Conservation (phyloP, 1,139 yeast species). For the Saccharomyces hybrid region DNA sequence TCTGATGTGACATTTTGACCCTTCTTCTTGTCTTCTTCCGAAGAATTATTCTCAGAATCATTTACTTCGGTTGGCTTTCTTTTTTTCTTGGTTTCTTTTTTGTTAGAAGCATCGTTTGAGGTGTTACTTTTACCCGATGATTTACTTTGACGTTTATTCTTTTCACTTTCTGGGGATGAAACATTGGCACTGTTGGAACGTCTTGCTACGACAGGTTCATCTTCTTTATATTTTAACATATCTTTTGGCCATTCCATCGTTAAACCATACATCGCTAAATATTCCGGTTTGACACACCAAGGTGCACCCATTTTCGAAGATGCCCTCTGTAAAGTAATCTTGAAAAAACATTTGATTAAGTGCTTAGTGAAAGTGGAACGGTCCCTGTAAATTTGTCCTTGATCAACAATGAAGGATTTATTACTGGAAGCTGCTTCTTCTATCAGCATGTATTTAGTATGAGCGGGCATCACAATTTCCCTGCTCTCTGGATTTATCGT, state of each 20-base stretch:
- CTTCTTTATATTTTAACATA: conserved; percentile 28
- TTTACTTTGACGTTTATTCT: conserved; percentile 5
- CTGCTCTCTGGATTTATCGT: conserved; percentile 31
- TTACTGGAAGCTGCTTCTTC: conserved; percentile 43
- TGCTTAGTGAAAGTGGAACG: conserved; percentile 84
- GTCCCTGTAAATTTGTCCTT: conserved; percentile 68
- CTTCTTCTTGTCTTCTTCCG: conserved; percentile 10
- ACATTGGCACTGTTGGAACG: conserved; percentile 8
- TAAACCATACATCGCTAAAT: conserved; percentile 37
- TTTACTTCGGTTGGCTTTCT: conserved; percentile 9
- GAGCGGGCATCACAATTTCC: conserved; percentile 50
- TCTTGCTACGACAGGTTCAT: conserved; percentile 32
- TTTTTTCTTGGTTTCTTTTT: conserved; percentile 8
- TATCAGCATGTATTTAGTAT: conserved; percentile 60
- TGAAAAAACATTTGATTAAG: conserved; percentile 81
- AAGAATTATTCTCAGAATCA: conserved; percentile 5
- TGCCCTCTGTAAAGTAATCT: conserved; percentile 66
- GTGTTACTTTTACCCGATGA: conserved; percentile 3
- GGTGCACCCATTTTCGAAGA: conserved; percentile 89
- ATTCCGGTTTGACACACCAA: conserved; percentile 86
- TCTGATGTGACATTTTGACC: neutral
- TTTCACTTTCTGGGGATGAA: conserved; percentile 3
- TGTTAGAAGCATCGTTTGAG: conserved; percentile 7
- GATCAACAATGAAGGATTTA: conserved; percentile 63
- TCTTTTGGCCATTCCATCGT: conserved; percentile 32